These are phyloP conservation scores for Geranomyces michiganensis DNA, from an alignment of 192 early-diverging fungal species.

Conservation along the genomic window DNA sequence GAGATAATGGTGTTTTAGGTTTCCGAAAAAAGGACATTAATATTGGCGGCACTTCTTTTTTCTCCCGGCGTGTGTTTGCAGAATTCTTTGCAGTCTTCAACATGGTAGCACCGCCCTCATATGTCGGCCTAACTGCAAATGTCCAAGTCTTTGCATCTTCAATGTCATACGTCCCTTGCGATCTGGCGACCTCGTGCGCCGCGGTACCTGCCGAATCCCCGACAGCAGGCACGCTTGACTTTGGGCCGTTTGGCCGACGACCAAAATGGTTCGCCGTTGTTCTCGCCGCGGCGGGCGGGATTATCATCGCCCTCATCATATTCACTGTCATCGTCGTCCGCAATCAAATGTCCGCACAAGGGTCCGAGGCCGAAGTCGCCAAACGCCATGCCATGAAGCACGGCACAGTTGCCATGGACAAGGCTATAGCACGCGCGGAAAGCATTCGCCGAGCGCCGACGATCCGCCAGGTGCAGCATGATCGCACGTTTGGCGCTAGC, in stretches of 20 bases:
- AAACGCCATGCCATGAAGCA: constrained; percentile 6
- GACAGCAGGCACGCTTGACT: constrained; percentile 12
- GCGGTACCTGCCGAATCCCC: not conserved
- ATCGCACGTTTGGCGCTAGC: constrained; percentile 9
- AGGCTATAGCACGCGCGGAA: not conserved
- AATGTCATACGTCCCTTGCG: not conserved
- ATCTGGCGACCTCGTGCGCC: not conserved
- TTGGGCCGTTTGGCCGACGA: constrained; percentile 26
- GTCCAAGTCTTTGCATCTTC: constrained; percentile 5
- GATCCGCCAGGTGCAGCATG: constrained; percentile 11
- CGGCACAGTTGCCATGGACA: not conserved
- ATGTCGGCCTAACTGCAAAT: not conserved
- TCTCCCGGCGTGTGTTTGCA: not conserved
- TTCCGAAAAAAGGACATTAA: not conserved
- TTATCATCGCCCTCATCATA: not conserved
- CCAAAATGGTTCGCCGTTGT: constrained; percentile 35
- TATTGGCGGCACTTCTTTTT: not conserved
- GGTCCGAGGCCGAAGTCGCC: not conserved
- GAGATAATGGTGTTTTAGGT: no score
- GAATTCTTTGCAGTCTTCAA: constrained; percentile 23
- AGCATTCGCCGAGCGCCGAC: constrained; percentile 19
- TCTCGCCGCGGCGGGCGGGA: constrained; percentile 16
- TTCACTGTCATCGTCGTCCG: not conserved
- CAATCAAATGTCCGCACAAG: not conserved
- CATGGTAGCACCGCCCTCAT: constrained; percentile 3